phyloP scores from a whole-genome alignment of 2,329 filamentous ascomycete genomes.

The Trichoderma semiorbis region DNA sequence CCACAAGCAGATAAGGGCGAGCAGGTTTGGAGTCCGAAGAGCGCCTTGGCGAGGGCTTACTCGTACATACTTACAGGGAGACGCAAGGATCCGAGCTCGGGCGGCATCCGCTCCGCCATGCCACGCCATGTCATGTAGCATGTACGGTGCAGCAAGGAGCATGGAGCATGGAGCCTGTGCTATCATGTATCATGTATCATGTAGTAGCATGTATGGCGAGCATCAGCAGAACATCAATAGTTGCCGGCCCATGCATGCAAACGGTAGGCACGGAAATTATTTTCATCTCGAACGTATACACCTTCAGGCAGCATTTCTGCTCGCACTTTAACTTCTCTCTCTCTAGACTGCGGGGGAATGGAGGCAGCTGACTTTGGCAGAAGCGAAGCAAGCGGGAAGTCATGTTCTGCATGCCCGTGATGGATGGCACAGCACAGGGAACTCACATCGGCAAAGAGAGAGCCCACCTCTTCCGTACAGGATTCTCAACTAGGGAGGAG shows the following conservation, averaged over 20 bases:
- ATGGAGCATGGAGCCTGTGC: not conserved
- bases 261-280: conserved; percentile 9
- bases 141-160: not conserved
- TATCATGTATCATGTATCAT: not conserved
- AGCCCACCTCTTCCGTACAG: not conserved
- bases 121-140: conserved; percentile 9
- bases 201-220: conserved; percentile 1
- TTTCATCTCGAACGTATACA: not conserved
- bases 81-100: conserved; percentile 12
- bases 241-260: conserved; percentile 2
- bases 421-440: conserved; percentile 3
- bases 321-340: not conserved
- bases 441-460: not conserved
- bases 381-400: not conserved
- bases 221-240: conserved; percentile 10
- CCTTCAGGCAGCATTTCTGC: not conserved
- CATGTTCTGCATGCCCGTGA: conserved; percentile 5
- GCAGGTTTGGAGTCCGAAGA: not conserved
- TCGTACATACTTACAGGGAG: not conserved
- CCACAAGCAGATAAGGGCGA: not conserved
- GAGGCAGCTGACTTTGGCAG: conserved; percentile 10
- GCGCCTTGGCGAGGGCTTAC: conserved; percentile 9
- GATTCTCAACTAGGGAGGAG: not conserved
- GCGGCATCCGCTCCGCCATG: conserved; percentile 3
- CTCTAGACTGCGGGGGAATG: not conserved